Evolutionary conservation across 306 rosid species (phyloP), one percentile per base, ranked within the genome.

Genomic region (Argentina anserina): DNA sequence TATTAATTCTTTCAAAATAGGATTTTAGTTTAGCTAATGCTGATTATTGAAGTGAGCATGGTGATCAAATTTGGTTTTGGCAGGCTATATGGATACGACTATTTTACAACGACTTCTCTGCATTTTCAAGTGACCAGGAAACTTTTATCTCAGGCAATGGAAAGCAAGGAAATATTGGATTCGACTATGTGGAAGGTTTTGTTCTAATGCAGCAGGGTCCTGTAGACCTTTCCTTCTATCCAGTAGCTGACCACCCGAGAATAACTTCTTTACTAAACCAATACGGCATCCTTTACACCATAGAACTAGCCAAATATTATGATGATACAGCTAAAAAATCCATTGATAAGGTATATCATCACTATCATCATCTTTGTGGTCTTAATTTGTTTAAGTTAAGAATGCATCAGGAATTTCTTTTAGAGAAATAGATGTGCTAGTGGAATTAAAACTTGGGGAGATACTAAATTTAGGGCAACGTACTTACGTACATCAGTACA

Each of bases 31-130:
- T 29, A 46, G 5, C 20, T 46, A 1, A 14, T 67, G n/a, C 39
- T 5, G 14, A 25, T 6, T 36, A 31, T 4, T 73, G 75, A 33
- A 33, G 41, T 34, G 12, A 33, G 58, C 14, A 9, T n/a, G 14
- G 25, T 33, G 26, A n/a, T n/a, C n/a, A n/a, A 61, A 61, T 20
- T 31, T 31, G 3, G 1, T 61, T 61, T 2, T 61, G 67, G 82
- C 82, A 93, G 99, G 97, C 76, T 34, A 88, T 86, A 76, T 90
- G 97, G 97, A 47, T 89, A 6, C 76, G 85, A 13, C 69, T 91
- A 72, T 47, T 91, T 34, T 95, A 91, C 92, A 72, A 31, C 2
- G 65, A 90, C 55, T 95, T 95, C 73, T 45, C 85, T 41, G 55
- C 75, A 7, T 84, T 95, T 79, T 61, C 89, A 20, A 55, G 58